Evolutionary conservation across 2,329 filamentous ascomycete genomes (phyloP), one percentile per base, ranked within the genome.

Genomic region (Coniochaeta sp.): DNA sequence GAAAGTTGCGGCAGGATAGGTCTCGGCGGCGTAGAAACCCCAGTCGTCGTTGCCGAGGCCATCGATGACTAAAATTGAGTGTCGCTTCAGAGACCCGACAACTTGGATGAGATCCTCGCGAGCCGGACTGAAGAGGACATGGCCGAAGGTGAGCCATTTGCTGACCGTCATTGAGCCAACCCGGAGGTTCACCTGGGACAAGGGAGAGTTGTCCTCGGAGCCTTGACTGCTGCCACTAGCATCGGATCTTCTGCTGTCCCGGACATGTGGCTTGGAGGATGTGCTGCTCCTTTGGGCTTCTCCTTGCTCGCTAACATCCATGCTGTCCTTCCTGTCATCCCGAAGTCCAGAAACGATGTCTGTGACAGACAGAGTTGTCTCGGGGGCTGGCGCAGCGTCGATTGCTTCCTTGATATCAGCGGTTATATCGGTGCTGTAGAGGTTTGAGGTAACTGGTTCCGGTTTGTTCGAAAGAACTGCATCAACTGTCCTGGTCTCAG

Each of bases 1-100:
- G 63, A 95, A 88, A 1, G 85, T 88, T 0, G 88, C 88, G 0
- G 80, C 79, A 0, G 89, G 88, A 64, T 93, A 93, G 1, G 89
- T 91, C 69, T 93, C 85, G 7, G 90, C 89, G 22, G 89, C 89
- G 66, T 92, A 93, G 71, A 91, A 93, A 0, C 90, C 93, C 90
- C 90, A 95, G 69, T 95, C 90, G 65, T 89, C 86, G 68, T 92
- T 93, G n/a, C 90, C 90, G 32, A 95, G 85, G 5, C 90, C 90
- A 73, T 95, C 90, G 60, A 95, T 81, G 19, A 95, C 88, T 3
- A 95, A 79, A 28, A 95, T 85, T 0, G 84, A 86, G 60, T 77
- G 88, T 59, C 75, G 83, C 75, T 80, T 88, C 74, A 69, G 74
- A 16, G 72, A 75, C 58, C 73, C 76, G 17, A 73, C 79, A 0